phyloP scores from a whole-genome alignment of 768 basidiomycete species.

The Clavulina sp. region DNA sequence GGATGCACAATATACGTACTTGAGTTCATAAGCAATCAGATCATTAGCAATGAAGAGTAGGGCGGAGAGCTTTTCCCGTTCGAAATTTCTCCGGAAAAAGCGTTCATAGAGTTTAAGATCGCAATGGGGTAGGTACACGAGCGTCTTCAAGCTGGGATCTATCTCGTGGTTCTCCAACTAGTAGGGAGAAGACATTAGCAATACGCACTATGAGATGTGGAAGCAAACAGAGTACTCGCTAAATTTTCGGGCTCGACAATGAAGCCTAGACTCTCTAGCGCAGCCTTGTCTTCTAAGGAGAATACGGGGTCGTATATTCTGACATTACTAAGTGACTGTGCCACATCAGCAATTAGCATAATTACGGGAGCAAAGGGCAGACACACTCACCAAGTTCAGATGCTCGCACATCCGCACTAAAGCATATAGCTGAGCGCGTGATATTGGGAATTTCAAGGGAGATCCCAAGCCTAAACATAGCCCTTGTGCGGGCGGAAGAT shows the following conservation, averaged over 20 bases:
- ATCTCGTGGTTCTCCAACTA: neutral
- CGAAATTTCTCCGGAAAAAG: slow-evolving; percentile 46
- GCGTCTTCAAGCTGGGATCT: slow-evolving; percentile 25
- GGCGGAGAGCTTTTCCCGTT: slow-evolving; percentile 25
- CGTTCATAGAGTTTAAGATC: slow-evolving; percentile 53
- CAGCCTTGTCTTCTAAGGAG: slow-evolving; percentile 35
- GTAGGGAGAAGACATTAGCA: slow-evolving; percentile 7
- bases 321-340: slow-evolving; percentile 20
- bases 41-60: slow-evolving; percentile 48
- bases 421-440: slow-evolving; percentile 53
- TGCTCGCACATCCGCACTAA: slow-evolving; percentile 35
- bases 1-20: slow-evolving; percentile 24
- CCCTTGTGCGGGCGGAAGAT: neutral
- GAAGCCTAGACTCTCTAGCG: slow-evolving; percentile 28
- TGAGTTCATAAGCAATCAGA: slow-evolving; percentile 47
- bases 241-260: slow-evolving; percentile 27
- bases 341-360: slow-evolving; percentile 6
- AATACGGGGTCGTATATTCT: slow-evolving; percentile 61
- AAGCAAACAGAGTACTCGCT: slow-evolving; percentile 26
- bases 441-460: slow-evolving; percentile 40
- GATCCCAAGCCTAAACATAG: slow-evolving; percentile 63
- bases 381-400: slow-evolving; percentile 42
- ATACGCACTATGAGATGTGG: neutral
- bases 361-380: slow-evolving; percentile 6
- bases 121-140: slow-evolving; percentile 69